Evolutionary conservation across 75 land plant genomes (phyloP).

Genomic region (Sequoia sempervirens): DNA sequence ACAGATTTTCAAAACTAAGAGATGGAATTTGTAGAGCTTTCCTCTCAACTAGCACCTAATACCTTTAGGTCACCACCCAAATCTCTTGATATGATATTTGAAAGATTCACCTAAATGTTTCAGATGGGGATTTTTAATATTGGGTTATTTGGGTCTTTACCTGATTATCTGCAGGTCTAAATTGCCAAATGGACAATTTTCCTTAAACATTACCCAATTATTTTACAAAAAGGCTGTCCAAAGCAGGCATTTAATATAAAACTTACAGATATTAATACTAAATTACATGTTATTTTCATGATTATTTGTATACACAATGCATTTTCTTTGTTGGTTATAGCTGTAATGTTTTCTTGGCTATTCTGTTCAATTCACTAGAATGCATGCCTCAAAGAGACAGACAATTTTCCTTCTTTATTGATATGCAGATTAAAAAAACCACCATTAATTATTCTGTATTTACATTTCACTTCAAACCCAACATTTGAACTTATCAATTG

Average conservation of each 20-base stretch:
- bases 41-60: background rate
- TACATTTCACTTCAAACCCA: too few relatives aligned
- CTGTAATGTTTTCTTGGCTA: too few relatives aligned
- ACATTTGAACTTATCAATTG: too few relatives aligned
- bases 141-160: background rate
- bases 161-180: background rate
- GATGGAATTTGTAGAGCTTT: background rate
- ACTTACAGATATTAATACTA: background rate
- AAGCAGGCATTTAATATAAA: background rate
- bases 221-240: background rate
- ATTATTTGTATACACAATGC: background rate
- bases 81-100: background rate
- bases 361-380: too few relatives aligned
- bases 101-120: background rate
- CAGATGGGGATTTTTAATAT: background rate
- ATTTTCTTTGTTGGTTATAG: too few relatives aligned
- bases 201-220: background rate
- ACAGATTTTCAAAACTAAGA: background rate
- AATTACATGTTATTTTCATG: background rate
- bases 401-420: too few relatives aligned
- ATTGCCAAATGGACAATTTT: background rate
- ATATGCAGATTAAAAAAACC: too few relatives aligned
- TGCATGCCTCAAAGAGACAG: too few relatives aligned
- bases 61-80: too few relatives aligned
- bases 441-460: too few relatives aligned